Evolutionary conservation across 2,329 filamentous ascomycete species (phyloP), one percentile per base, ranked within the genome.

Genomic region (Neopestalotiopsis rosae): DNA sequence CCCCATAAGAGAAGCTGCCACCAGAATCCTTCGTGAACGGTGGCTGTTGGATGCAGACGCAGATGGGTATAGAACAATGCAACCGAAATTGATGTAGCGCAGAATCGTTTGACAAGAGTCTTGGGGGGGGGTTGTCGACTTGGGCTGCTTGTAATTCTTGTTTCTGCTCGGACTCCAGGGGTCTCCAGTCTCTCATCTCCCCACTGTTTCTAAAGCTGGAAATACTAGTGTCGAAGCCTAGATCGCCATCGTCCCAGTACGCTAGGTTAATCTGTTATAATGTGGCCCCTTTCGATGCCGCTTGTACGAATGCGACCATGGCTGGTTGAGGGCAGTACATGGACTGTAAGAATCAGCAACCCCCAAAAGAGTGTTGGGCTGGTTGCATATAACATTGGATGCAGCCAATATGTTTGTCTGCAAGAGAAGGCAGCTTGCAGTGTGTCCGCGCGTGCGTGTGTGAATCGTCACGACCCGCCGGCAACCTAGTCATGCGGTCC

Each of bases 81-180:
- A 52, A 52, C 45, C 45, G 45, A 52, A 52, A 52, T 52, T 52
- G 45, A 52, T 52, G 45, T 52, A 52, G 45, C 45, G 45, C 34
- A 38, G 10, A 38, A 38, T 38, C 34, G 34, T 38, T 6, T 38
- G 10, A 38, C 6, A 38, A 38, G 10, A 10, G 34, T 38, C 34
- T 38, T 38, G 34, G 34, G 24, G 34, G 24, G 24, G 24, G 24
- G 34, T 38, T 38, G 34, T 38, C 34, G 10, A 38, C 34, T 28
- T 28, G 24, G 24, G 24, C 24, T 28, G 42, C n/a, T n/a, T 49
- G n/a, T 49, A 14, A 14, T 49, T n/a, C n/a, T 49, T n/a, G 13
- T 49, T n/a, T 49, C 14, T 17, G 45, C 45, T 52, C 45, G 45
- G 45, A 52, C 45, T 52, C 45, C 45, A 52, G 45, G 45, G 45